Conservation (phyloP, 2,329 filamentous ascomycete genomes). For the Alternaria sp. region DNA sequence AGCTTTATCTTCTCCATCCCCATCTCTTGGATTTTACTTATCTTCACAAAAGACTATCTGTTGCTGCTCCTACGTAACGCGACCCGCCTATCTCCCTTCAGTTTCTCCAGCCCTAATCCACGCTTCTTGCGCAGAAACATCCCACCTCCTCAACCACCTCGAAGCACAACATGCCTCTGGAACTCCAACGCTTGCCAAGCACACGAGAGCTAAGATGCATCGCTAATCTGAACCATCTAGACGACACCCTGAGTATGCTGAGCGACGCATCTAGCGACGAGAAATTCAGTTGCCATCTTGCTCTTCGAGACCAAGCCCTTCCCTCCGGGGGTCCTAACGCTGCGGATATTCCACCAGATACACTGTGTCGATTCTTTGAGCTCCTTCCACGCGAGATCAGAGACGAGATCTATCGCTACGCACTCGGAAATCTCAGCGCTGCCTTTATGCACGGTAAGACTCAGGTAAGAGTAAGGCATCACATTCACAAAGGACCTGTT, state of each 20-base stretch:
- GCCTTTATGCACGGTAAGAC: no score
- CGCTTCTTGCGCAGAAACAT: not conserved
- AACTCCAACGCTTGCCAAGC: not conserved
- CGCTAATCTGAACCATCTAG: accelerated
- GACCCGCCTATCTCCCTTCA: not conserved
- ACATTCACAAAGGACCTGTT: no score
- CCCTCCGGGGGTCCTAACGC: no score
- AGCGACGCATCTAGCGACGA: not conserved
- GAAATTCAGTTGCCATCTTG: no score
- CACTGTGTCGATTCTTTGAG: no score
- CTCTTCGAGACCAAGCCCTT: no score
- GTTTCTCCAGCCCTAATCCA: not conserved
- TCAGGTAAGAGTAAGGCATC: no score
- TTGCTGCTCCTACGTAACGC: not conserved
- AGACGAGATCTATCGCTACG: no score
- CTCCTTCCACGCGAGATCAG: no score
- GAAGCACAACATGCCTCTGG: not conserved
- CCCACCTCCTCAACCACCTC: not conserved
- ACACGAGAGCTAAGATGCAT: not conserved
- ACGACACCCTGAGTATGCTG: not conserved
- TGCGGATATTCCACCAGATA: no score
- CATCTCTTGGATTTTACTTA: not conserved
- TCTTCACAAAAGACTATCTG: not conserved
- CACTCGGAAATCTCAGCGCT: no score
- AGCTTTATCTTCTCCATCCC: not conserved